Evolutionary conservation across 2,329 filamentous ascomycete genomes (phyloP), one percentile per base, ranked within the genome.

Genomic region (Acephala macrosclerotiorum): DNA sequence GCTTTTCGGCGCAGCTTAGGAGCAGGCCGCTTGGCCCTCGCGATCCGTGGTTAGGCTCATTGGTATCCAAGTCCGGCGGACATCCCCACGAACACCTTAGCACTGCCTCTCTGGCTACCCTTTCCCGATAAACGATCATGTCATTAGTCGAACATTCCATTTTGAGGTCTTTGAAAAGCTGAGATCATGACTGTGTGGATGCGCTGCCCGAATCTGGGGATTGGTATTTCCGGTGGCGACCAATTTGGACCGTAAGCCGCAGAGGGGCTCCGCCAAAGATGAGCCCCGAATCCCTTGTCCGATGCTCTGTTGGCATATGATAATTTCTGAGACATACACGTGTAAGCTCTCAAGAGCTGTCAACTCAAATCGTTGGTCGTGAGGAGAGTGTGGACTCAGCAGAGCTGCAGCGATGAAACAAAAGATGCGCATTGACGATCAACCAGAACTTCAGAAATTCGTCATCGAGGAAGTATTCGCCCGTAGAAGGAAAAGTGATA

Each of bases 31-130:
- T 29, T 26, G 49, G 49, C 49, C n/a, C n/a, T 53, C 14, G 25
- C 49, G 22, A 53, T 53, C 49, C 49, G 49, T 53, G n/a, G 49
- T 33, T 53, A 53, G 49, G 49, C 49, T 53, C 64, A 35, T 64
- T 18, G 35, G 38, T 35, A 35, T 36, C 63, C 29, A 63, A 57
- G 60, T 67, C 67, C 65, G 67, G 29, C 67, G 67, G 67, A 69
- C 65, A 65, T 69, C 67, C 67, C 60, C 62, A 65, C 45, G 45
- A 57, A 57, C 33, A 57, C 29, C 60, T 56, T 57, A 47, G 57
- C 22, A 53, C 49, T 29, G 49, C 49, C 49, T 29, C 49, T 29
- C 22, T 29, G 22, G 33, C 25, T 29, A 25, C 49, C 26, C 29
- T 29, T 53, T 53, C 49, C 25, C 25, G 18, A 53, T 33, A 53